Evolutionary conservation across 352 stramenopile species (phyloP).

Genomic region (Poterioochromonas sp.): DNA sequence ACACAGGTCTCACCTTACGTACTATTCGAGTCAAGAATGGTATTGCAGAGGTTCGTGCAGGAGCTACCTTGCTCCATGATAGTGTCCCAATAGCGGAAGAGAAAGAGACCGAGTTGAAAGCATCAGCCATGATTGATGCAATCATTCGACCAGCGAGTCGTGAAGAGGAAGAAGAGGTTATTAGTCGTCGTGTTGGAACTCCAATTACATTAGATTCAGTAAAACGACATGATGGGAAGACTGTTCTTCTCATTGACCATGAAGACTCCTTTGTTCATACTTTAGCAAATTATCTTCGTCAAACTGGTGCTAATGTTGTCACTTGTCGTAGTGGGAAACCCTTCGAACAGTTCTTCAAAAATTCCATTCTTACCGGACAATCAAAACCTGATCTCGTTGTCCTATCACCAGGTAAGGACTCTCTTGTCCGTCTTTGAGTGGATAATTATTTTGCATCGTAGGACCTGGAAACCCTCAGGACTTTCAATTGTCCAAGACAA

Average conservation of each 20-base stretch:
- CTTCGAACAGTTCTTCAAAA: slow-evolving; percentile 36
- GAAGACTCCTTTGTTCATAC: slow-evolving; percentile 80
- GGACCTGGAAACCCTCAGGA: slow-evolving; percentile 67
- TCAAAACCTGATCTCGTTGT: slow-evolving; percentile 54
- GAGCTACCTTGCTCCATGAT: slow-evolving; percentile 70
- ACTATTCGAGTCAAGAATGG: slow-evolving; percentile 70
- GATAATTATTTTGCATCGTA: too few species aligned
- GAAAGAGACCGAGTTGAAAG: slow-evolving; percentile 72
- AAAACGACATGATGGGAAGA: slow-evolving; percentile 50
- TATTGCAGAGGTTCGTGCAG: slow-evolving; percentile 60
- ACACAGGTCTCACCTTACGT: slow-evolving; percentile 68
- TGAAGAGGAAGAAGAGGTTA: neutral
- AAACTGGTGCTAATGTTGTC: slow-evolving; percentile 65
- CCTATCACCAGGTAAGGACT: slow-evolving; percentile 65
- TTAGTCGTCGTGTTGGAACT: neutral
- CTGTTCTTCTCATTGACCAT: slow-evolving; percentile 69
- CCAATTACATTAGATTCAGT: slow-evolving; percentile 11
- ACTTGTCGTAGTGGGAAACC: slow-evolving; percentile 59
- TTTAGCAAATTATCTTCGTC: slow-evolving; percentile 71
- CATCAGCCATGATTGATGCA: slow-evolving; percentile 68
- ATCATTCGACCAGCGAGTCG: slow-evolving; percentile 44
- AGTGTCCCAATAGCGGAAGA: slow-evolving; percentile 63
- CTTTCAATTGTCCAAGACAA: slow-evolving; percentile 62
- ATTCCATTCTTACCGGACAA: slow-evolving; percentile 51
- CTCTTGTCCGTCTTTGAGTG: too few species aligned